Evolutionary conservation across 768 basidiomycete species (phyloP).

Genomic region (Ramaria rubella): DNA sequence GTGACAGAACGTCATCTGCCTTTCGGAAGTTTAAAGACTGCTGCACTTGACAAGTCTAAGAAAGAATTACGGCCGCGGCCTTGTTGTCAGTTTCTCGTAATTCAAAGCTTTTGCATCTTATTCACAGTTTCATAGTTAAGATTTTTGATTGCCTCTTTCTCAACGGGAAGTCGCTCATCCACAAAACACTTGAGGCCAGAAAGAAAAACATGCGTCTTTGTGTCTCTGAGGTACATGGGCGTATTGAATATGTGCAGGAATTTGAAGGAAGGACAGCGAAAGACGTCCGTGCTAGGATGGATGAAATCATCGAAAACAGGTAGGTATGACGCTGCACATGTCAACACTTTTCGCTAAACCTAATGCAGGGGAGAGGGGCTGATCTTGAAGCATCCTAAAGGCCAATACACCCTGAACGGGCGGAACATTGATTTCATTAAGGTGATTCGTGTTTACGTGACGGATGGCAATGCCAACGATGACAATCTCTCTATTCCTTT

Average conservation of each 20-base stretch:
- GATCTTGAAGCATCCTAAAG: slow-evolving; percentile 79
- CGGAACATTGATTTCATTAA: slow-evolving; percentile 93
- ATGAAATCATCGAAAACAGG: slow-evolving; percentile 69
- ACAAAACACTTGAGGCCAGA: slow-evolving; percentile 64
- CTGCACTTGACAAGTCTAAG: slow-evolving; percentile 73
- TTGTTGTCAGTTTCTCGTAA: slow-evolving; percentile 69
- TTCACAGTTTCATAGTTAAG: slow-evolving; percentile 59
- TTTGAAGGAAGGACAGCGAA: slow-evolving; percentile 70
- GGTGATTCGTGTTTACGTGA: too few relatives aligned
- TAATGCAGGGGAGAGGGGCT: slow-evolving; percentile 77
- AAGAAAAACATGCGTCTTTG: slow-evolving; percentile 71
- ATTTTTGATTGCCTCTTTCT: slow-evolving; percentile 91
- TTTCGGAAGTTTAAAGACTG: slow-evolving; percentile 91
- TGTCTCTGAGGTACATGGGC: slow-evolving; percentile 63
- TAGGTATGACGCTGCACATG: slow-evolving; percentile 15
- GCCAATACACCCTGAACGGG: slow-evolving; percentile 79
- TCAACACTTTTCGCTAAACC: neutral
- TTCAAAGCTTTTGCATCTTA: neutral
- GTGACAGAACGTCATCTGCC: slow-evolving; percentile 80
- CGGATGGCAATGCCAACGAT: neutral
- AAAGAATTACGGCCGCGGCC: slow-evolving; percentile 73
- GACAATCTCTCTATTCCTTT: neutral
- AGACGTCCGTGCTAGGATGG: slow-evolving; percentile 76
- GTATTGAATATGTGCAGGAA: slow-evolving; percentile 72
- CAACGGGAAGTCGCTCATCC: slow-evolving; percentile 73